phyloP scores from a whole-genome alignment of 2,329 filamentous ascomycete genomes.

The Macrophomina tecta region DNA sequence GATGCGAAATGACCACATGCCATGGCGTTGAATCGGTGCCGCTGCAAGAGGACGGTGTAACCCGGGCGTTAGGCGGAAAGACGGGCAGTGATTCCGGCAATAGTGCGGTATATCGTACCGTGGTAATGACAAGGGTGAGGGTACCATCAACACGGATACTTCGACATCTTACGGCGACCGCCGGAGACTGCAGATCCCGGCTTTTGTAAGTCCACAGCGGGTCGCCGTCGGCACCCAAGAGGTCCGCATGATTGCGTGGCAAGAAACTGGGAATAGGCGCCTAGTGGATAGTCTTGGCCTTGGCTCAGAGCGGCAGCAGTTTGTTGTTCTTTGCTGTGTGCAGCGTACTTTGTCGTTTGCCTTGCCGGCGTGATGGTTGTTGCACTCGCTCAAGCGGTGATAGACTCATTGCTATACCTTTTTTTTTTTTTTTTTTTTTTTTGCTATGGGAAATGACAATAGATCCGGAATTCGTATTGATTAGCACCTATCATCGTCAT shows the following conservation, averaged over 20 bases:
- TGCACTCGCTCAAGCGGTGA: background rate
- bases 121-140: constrained; percentile 6
- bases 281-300: background rate
- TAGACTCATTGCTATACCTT: background rate
- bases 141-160: constrained; percentile 10
- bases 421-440: too few relatives aligned
- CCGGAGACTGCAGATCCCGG: constrained; percentile 1
- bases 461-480: background rate
- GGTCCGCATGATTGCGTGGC: background rate
- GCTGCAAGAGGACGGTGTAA: background rate
- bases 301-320: background rate
- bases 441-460: background rate
- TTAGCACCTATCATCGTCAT: background rate
- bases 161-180: constrained; percentile 7
- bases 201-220: background rate
- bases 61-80: constrained; percentile 15
- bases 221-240: background rate
- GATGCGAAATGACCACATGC: background rate
- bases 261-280: background rate
- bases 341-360: background rate
- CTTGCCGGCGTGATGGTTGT: too few relatives aligned
- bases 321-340: background rate
- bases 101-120: background rate
- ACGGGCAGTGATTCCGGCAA: constrained; percentile 15
- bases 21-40: constrained; percentile 1